A percentile compares a stretch with the other conserved stretches of the same genome.
Conservation (phyloP, 805 yeast species). For the Wickerhamiella occidentalis region DNA sequence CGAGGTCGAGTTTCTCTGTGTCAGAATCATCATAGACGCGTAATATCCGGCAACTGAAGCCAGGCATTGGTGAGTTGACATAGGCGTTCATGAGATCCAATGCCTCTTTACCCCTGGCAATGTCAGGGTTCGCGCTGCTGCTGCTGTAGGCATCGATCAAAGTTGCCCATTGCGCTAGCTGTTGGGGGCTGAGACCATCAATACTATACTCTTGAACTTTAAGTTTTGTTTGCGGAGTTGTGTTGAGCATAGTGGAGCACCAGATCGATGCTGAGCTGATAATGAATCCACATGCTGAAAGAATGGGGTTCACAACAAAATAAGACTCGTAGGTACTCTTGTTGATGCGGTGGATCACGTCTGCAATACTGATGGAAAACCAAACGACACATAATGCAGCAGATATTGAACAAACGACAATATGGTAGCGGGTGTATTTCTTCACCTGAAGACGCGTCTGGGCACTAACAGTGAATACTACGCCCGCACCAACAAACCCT, state of each 20-base stretch:
- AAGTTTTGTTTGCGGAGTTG: conserved; percentile 23
- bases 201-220: conserved; percentile 26
- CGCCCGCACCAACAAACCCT: conserved; percentile 21
- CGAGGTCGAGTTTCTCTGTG: conserved; percentile 2
- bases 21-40: conserved; percentile 23
- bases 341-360: not conserved
- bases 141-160: conserved; percentile 25
- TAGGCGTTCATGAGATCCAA: conserved; percentile 27
- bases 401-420: conserved; percentile 12
- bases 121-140: conserved; percentile 21
- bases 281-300: conserved; percentile 17
- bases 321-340: conserved; percentile 13
- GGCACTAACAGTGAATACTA: conserved; percentile 18
- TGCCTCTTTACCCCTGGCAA: conserved; percentile 27
- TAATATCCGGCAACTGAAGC: conserved; percentile 25
- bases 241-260: conserved; percentile 17
- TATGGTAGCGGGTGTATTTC: conserved; percentile 15
- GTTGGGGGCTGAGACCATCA: conserved; percentile 18
- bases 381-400: conserved; percentile 18
- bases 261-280: conserved; percentile 18
- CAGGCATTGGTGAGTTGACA: conserved; percentile 20
- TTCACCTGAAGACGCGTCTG: conserved; percentile 19
- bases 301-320: conserved; percentile 18
- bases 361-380: conserved; percentile 12
- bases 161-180: conserved; percentile 25